Base-by-base conservation (phyloP, 2,329 filamentous ascomycete species). In the Biscogniauxia sp. region DNA sequence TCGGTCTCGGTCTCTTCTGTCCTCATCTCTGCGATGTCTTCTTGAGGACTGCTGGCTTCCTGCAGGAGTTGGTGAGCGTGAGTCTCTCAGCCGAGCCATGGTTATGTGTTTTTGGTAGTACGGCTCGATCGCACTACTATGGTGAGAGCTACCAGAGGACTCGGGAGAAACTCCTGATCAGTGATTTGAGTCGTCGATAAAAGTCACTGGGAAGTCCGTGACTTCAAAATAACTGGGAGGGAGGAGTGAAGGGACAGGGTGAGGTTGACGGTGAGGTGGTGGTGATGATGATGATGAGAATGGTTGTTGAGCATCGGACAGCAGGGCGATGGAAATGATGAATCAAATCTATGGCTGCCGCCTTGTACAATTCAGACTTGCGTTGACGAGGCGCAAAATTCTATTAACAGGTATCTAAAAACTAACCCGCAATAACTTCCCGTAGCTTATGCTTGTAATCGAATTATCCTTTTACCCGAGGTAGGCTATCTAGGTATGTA, bases 21-120 rank as follows among this genome's bases (percentile, higher is more conserved):
- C 80, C 75, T 84, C 83, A 77, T 84, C 82, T 77, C 87, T 84
- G 70, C 83, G 84, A 73, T 78, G 85, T 79, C 86, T 89, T 80
- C 87, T 88, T 73, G 88, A 86, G 78, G 87, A 88, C 78, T 85
- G 84, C 75, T 90, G 88, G 84, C 90, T 92, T 87, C 90, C 90
- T 93, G 89, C 88, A 88, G 90, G 90, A 88, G 89, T 92, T 91
- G 91, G 91, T 93, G 91, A 94, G 90, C 91, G 84, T 80, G 84
- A 85, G 81, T 85, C 83, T 83, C 81, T 85, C 79, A 80, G 84
- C 78, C 84, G 84, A 85, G 83, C 83, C 84, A 87, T 87, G 61
- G 64, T 72, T 66, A 68, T 69, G 67, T 45, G 11, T 60, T 60
- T 56, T 58, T 66, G 58, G 64, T 70, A 70, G 69, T 74, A 67